Evolutionary conservation across 352 stramenopile genomes (phyloP).

Genomic region (Saprolegnia diclina): DNA sequence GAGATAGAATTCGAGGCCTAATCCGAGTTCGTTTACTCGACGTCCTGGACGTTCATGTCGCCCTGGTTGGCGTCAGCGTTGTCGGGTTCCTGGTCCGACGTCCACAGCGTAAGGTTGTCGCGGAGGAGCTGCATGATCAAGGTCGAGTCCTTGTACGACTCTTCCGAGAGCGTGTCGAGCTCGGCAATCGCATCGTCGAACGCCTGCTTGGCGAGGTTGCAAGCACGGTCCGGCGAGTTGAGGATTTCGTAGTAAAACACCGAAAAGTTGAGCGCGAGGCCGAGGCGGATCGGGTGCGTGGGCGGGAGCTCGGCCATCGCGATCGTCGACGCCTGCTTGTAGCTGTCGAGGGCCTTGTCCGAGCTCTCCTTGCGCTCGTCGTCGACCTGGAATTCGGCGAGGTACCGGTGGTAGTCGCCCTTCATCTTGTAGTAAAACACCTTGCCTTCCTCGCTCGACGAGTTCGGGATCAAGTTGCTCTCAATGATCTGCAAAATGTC

Average conservation of each 20-base stretch:
- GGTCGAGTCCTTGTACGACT: conserved; percentile 99
- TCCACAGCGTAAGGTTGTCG: conserved; percentile 99
- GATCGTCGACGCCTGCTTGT: conserved; percentile 84
- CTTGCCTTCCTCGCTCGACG: conserved; percentile 95
- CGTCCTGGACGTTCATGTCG: conserved; percentile 81
- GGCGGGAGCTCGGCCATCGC: conserved; percentile 94
- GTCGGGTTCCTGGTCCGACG: conserved; percentile 91
- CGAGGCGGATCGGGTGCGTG: conserved; percentile 98
- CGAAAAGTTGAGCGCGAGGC: conserved; percentile 98
- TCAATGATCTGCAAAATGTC: conserved; percentile 98
- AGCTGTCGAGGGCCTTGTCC: conserved; percentile 67
- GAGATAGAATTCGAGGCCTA: neutral
- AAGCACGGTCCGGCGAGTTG: conserved; percentile 92
- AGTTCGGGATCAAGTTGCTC: conserved; percentile 97
- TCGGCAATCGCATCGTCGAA: conserved; percentile 99
- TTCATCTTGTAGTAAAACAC: conserved; percentile 99
- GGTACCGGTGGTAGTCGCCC: conserved; percentile 99
- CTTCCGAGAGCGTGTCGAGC: conserved; percentile 98
- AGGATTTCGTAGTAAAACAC: conserved; percentile 99
- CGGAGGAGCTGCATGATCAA: conserved; percentile 99
- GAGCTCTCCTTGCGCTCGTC: conserved; percentile 94
- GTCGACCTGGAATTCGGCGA: conserved; percentile 97
- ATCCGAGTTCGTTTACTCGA: conserved; percentile 41
- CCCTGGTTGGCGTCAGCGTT: conserved; percentile 87
- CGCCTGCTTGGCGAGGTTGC: conserved; percentile 92